Percentiles rank a stretch among this genome's conserved stretches.
Evolutionary conservation across 768 basidiomycete species (phyloP).

Genomic region (Rhizopogon salebrosus): DNA sequence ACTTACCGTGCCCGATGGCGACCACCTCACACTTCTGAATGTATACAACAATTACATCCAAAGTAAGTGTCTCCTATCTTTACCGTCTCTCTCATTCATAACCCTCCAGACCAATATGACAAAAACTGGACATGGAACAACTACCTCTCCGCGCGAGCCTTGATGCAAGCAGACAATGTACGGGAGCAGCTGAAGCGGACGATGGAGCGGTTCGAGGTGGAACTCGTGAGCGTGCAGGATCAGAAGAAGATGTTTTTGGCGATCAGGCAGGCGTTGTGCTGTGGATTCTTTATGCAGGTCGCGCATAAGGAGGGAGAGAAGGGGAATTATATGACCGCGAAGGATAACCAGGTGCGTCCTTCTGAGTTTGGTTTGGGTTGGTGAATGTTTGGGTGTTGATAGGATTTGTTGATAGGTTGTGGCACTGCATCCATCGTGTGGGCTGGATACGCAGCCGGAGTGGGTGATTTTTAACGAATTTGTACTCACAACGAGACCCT

Average conservation of each 20-base stretch:
- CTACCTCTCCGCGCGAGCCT: constrained; percentile 77
- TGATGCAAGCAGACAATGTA: constrained; percentile 91
- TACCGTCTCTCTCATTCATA: not conserved
- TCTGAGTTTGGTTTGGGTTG: not conserved
- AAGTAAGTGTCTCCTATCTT: constrained; percentile 43
- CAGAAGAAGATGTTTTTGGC: constrained; percentile 66
- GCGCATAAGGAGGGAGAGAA: constrained; percentile 95
- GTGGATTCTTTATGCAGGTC: constrained; percentile 98
- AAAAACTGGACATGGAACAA: constrained; percentile 90
- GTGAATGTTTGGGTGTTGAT: not conserved
- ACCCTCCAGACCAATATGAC: constrained; percentile 59
- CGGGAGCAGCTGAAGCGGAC: constrained; percentile 81
- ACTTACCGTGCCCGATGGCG: constrained; percentile 90
- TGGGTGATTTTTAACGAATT: constrained; percentile 96
- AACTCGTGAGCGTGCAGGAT: constrained; percentile 62
- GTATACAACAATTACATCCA: constrained; percentile 90
- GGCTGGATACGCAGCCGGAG: constrained; percentile 81
- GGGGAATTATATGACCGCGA: constrained; percentile 82
- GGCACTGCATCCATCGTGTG: constrained; percentile 72
- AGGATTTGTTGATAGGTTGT: constrained; percentile 10
- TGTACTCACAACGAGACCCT: constrained; percentile 82
- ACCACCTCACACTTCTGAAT: constrained; percentile 91
- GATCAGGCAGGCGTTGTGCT: constrained; percentile 79
- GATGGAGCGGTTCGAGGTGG: constrained; percentile 89
- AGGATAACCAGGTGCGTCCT: constrained; percentile 79